phyloP scores from a whole-genome alignment of 305 asterid species.

The Rubia occidens region DNA sequence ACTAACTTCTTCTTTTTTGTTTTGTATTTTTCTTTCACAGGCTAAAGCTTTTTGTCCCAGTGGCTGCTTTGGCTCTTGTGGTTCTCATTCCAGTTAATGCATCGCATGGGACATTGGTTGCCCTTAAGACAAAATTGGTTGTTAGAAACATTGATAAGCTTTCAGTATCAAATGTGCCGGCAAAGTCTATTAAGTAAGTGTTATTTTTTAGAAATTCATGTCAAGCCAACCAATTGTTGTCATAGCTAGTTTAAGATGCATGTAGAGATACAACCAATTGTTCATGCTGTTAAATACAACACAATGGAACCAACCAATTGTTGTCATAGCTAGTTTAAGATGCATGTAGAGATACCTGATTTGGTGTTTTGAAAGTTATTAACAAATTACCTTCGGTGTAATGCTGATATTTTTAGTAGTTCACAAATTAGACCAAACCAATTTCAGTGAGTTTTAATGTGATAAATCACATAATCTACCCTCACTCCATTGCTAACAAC shows the following conservation, averaged over 20 bases:
- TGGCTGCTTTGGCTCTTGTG: constrained; percentile 62
- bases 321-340: neutral
- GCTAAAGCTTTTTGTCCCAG: constrained; percentile 75
- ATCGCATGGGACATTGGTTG: constrained; percentile 59
- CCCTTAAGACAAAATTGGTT: constrained; percentile 70
- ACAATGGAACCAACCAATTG: neutral
- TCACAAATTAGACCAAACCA: neutral
- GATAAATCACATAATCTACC: neutral
- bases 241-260: neutral
- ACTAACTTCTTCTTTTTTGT: constrained; percentile 13
- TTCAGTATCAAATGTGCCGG: constrained; percentile 79
- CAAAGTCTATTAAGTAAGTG: constrained; percentile 69
- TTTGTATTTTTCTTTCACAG: constrained; percentile 23
- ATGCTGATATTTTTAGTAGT: neutral
- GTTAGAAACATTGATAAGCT: constrained; percentile 85
- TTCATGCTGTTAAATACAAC: neutral
- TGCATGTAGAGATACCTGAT: neutral
- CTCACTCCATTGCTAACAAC: neutral
- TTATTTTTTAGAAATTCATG: neutral
- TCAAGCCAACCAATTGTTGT: neutral
- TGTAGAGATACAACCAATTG: neutral
- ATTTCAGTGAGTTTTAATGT: neutral
- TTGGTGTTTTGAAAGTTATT: neutral
- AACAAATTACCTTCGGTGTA: neutral
- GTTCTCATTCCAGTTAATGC: constrained; percentile 86